Percentiles rank a stretch among this genome's conserved stretches.
phyloP scores from a whole-genome alignment of 495 filamentous ascomycete species.

The Tuber calosporum region DNA sequence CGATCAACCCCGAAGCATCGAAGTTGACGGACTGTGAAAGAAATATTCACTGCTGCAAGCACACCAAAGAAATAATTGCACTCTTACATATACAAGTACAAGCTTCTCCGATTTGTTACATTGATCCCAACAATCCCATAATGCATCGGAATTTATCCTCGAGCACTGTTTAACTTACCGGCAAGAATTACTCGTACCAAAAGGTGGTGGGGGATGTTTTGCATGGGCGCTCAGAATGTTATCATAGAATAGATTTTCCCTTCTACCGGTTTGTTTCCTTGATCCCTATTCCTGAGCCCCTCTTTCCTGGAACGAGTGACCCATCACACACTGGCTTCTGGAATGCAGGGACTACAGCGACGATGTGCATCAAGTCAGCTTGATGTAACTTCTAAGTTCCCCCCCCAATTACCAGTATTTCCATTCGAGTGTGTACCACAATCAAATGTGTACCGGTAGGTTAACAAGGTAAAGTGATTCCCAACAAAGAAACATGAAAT shows the following conservation, averaged over 20 bases:
- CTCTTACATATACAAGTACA: not conserved
- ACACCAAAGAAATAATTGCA: not conserved
- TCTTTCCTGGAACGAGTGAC: not conserved
- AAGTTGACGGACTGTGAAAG: not conserved
- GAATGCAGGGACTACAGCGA: not conserved
- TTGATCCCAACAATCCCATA: not conserved
- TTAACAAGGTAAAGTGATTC: not conserved
- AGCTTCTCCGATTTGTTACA: not conserved
- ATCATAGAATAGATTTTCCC: too few relatives aligned
- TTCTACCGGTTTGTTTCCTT: not conserved
- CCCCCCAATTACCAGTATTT: not conserved
- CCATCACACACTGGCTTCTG: not conserved
- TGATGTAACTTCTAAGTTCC: not conserved
- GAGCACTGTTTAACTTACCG: not conserved
- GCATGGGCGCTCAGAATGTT: not conserved
- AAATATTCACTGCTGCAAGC: not conserved
- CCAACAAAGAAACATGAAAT: too few relatives aligned
- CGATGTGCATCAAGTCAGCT: not conserved
- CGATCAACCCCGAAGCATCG: not conserved
- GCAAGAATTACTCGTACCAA: not conserved
- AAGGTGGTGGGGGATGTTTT: not conserved
- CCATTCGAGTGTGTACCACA: not conserved
- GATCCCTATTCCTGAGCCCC: not conserved
- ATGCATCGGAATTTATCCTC: not conserved
- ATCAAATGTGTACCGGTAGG: not conserved